A percentile compares a stretch with the other conserved stretches of the same genome.
Conservation (phyloP, 495 filamentous ascomycete species). For the Hypoxylon rickii region DNA sequence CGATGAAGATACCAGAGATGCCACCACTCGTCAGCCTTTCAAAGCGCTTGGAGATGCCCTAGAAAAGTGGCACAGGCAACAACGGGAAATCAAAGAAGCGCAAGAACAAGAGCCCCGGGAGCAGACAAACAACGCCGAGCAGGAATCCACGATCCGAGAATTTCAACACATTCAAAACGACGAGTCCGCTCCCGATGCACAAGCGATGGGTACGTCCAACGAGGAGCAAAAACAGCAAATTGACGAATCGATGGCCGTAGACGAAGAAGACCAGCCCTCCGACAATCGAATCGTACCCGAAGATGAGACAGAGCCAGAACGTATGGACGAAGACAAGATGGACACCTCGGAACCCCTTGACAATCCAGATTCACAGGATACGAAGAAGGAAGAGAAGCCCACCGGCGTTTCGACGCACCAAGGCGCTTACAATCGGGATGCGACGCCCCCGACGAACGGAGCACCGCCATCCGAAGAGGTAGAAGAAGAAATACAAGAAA, state of each 20-base stretch:
- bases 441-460: constrained; percentile 22
- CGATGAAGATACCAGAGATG: constrained; percentile 50
- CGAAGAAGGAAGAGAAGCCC: constrained; percentile 44
- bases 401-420: constrained; percentile 55
- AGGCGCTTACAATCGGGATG: constrained; percentile 46
- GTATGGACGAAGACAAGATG: constrained; percentile 54
- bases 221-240: constrained; percentile 83
- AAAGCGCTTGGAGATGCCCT: constrained; percentile 91
- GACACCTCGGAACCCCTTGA: constrained; percentile 38
- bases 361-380: constrained; percentile 46
- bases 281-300: constrained; percentile 42
- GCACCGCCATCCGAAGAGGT: constrained; percentile 37
- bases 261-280: constrained; percentile 62
- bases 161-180: constrained; percentile 92
- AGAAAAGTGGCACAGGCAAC: constrained; percentile 88
- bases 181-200: constrained; percentile 75
- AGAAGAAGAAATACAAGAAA: constrained; percentile 68
- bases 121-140: constrained; percentile 39
- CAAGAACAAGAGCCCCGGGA: constrained; percentile 64
- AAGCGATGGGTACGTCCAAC: constrained; percentile 86
- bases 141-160: constrained; percentile 68
- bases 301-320: constrained; percentile 55
- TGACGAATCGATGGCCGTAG: constrained; percentile 82
- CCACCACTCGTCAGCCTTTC: constrained; percentile 66
- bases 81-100: constrained; percentile 75